Conservation (phyloP, 768 basidiomycete species). For the Stropharia rugosoannulata region DNA sequence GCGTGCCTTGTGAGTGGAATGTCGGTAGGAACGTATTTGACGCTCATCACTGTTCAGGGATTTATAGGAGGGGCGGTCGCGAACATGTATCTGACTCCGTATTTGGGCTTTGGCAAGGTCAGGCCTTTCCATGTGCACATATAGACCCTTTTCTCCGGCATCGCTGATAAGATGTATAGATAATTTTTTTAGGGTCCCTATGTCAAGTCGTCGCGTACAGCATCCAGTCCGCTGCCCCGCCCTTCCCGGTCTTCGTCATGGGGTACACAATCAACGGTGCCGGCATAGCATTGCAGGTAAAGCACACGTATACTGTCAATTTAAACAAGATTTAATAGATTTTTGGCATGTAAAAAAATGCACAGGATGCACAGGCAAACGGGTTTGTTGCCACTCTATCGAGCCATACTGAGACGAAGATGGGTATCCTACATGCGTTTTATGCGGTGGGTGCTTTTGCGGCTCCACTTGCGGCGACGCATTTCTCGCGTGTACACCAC, state of each 20-base stretch:
- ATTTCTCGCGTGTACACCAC: slow-evolving; percentile 60
- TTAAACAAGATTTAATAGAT: not conserved
- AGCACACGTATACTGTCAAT: slow-evolving; percentile 27
- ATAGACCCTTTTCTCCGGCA: not conserved
- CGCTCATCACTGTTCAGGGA: slow-evolving; percentile 27
- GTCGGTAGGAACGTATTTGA: not conserved
- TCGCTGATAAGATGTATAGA: slow-evolving; percentile 8
- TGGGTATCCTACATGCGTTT: slow-evolving; percentile 48
- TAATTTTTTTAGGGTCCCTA: slow-evolving; percentile 37
- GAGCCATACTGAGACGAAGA: slow-evolving; percentile 57
- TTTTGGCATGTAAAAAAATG: not conserved
- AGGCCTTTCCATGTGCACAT: not conserved
- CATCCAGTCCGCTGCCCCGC: slow-evolving; percentile 54
- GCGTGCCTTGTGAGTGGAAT: slow-evolving; percentile 33
- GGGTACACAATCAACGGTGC: slow-evolving; percentile 42
- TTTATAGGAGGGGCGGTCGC: slow-evolving; percentile 36
- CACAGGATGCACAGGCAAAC: slow-evolving; percentile 70
- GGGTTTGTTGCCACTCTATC: slow-evolving; percentile 63
- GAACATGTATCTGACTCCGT: slow-evolving; percentile 37
- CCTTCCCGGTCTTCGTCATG: slow-evolving; percentile 63
- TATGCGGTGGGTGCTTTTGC: slow-evolving; percentile 71
- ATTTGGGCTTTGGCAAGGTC: slow-evolving; percentile 45
- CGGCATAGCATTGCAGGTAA: slow-evolving; percentile 42
- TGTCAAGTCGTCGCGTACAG: slow-evolving; percentile 53
- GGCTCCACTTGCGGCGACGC: slow-evolving; percentile 77